phyloP scores from a whole-genome alignment of 305 asterid species.

The Fraxinus angustifolia region DNA sequence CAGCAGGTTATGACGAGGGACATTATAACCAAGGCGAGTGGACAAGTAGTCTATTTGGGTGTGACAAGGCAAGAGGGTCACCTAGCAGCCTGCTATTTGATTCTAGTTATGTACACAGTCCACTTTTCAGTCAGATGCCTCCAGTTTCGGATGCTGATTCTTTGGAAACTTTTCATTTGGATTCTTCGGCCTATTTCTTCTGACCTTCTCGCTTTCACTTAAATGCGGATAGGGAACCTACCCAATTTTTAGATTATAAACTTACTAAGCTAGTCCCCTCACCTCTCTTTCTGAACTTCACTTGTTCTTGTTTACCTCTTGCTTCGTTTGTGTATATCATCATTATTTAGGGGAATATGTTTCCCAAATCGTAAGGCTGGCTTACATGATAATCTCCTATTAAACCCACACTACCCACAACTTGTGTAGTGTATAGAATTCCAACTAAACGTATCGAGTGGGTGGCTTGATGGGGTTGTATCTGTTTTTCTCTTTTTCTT shows the following conservation, averaged over 20 bases:
- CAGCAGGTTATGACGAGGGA: not conserved
- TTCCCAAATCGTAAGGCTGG: not conserved
- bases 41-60: not conserved
- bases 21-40: not conserved
- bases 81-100: constrained; percentile 4
- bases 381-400: not conserved
- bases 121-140: constrained; percentile 21
- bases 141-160: not conserved
- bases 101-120: constrained; percentile 12
- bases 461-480: not conserved
- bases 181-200: not conserved
- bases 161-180: not conserved
- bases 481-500: not conserved
- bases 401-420: not conserved
- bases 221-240: not conserved
- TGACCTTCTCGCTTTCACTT: not conserved
- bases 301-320: not conserved
- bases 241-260: not conserved
- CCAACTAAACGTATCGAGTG: not conserved
- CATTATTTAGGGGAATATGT: not conserved
- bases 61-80: not conserved
- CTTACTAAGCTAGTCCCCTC: not conserved
- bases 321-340: not conserved
- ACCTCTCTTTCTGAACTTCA: not conserved
- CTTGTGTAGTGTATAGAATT: not conserved